Conservation (phyloP, 352 stramenopile genomes). For the Thraustochytrium sp. region DNA sequence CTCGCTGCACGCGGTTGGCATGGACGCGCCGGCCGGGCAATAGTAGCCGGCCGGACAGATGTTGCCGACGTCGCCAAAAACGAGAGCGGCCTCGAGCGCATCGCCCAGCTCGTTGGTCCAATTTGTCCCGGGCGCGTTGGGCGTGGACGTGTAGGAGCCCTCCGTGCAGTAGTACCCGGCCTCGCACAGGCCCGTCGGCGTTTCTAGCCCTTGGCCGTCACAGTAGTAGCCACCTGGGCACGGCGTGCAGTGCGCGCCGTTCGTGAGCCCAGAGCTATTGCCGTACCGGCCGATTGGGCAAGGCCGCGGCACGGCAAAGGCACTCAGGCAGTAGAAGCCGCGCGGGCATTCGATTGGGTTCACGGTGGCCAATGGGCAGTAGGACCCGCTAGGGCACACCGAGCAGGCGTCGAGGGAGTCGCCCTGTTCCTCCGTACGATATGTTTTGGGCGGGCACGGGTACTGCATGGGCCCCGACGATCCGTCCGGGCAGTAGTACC, state of each 20-base stretch:
- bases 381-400: constrained; percentile 68
- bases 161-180: constrained; percentile 80
- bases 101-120: not conserved
- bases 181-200: constrained; percentile 67
- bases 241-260: constrained; percentile 70
- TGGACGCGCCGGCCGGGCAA: constrained; percentile 62
- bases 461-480: constrained; percentile 63
- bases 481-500: constrained; percentile 71
- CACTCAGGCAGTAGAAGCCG: constrained; percentile 64
- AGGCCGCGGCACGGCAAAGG: constrained; percentile 62
- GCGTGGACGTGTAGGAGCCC: constrained; percentile 77
- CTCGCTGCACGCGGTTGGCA: constrained; percentile 57
- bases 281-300: constrained; percentile 82
- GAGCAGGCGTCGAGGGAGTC: constrained; percentile 66
- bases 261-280: constrained; percentile 64
- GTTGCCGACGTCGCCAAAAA: constrained; percentile 51
- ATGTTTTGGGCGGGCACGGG: constrained; percentile 67
- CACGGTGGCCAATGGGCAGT: constrained; percentile 55
- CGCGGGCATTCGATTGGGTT: constrained; percentile 54
- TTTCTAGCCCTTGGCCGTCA: constrained; percentile 68
- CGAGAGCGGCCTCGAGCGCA: not conserved
- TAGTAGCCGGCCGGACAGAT: constrained; percentile 61
- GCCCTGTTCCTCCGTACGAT: constrained; percentile 61
- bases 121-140: constrained; percentile 51
- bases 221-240: constrained; percentile 84